phyloP scores from a whole-genome alignment of 306 rosid species.

The Castanopsis chinensis region DNA sequence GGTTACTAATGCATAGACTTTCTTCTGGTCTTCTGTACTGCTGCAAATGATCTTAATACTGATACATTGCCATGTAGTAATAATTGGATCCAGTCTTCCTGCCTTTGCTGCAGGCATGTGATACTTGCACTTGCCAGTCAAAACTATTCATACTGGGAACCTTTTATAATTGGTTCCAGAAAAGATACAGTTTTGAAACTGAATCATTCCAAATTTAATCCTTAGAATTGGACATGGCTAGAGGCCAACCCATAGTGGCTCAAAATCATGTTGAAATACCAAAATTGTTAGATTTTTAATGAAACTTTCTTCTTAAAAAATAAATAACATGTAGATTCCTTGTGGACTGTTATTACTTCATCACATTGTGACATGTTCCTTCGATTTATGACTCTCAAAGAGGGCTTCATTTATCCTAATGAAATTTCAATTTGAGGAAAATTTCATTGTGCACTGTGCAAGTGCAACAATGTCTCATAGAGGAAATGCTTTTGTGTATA shows the following conservation, averaged over 20 bases:
- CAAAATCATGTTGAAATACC: neutral
- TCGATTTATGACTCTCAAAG: neutral
- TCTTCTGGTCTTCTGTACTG: constrained; percentile 6
- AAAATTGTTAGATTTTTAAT: neutral
- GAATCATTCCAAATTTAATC: neutral
- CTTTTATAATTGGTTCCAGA: neutral
- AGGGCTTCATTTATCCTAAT: neutral
- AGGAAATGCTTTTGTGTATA: neutral
- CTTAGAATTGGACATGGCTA: neutral
- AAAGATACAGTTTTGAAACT: neutral
- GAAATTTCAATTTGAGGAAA: neutral
- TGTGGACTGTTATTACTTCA: neutral
- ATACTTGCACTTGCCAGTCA: neutral
- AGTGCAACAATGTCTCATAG: neutral
- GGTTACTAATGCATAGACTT: neutral
- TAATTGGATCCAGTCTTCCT: neutral
- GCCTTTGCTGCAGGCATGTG: neutral
- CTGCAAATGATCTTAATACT: neutral
- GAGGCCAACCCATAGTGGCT: neutral
- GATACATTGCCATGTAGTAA: neutral
- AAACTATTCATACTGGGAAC: neutral
- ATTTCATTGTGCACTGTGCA: neutral
- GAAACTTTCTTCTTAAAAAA: neutral
- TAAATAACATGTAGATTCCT: neutral
- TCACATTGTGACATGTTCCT: neutral